Evolutionary conservation across 1,139 yeast species (phyloP).

Genomic region (Magnusiomyces magnusii): DNA sequence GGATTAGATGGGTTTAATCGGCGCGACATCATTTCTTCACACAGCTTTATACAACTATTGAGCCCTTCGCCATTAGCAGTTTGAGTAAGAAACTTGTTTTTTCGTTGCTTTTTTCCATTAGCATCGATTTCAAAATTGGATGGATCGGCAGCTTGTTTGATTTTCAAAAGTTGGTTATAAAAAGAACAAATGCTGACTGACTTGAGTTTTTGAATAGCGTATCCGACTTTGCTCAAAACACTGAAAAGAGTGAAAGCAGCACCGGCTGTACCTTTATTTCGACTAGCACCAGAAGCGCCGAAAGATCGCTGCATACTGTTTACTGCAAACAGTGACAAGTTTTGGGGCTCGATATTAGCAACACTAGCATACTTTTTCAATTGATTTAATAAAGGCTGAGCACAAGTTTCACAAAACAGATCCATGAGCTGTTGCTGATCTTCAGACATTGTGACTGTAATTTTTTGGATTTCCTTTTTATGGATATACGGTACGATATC

Average conservation of each 20-base stretch:
- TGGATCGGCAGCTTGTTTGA: background rate
- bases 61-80: constrained; percentile 51
- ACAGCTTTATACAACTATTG: constrained; percentile 38
- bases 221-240: constrained; percentile 67
- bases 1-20: constrained; percentile 30
- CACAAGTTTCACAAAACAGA: constrained; percentile 46
- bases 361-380: constrained; percentile 50
- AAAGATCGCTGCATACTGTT: constrained; percentile 40
- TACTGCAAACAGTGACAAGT: constrained; percentile 63
- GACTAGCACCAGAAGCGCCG: constrained; percentile 22
- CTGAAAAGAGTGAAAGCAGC: constrained; percentile 34
- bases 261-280: constrained; percentile 12
- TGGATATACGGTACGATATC: constrained; percentile 80
- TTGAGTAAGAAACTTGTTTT: constrained; percentile 24
- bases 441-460: constrained; percentile 46
- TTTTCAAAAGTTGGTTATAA: constrained; percentile 37
- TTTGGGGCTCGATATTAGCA: constrained; percentile 55
- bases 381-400: constrained; percentile 54
- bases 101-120: constrained; percentile 19
- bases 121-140: constrained; percentile 18
- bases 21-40: constrained; percentile 38
- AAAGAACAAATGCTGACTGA: constrained; percentile 81
- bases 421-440: constrained; percentile 49
- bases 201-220: constrained; percentile 43
- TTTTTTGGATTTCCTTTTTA: constrained; percentile 52